Evolutionary conservation across 495 filamentous ascomycete genomes (phyloP), one percentile per base, ranked within the genome.

Genomic region (Xylaria nigripes): DNA sequence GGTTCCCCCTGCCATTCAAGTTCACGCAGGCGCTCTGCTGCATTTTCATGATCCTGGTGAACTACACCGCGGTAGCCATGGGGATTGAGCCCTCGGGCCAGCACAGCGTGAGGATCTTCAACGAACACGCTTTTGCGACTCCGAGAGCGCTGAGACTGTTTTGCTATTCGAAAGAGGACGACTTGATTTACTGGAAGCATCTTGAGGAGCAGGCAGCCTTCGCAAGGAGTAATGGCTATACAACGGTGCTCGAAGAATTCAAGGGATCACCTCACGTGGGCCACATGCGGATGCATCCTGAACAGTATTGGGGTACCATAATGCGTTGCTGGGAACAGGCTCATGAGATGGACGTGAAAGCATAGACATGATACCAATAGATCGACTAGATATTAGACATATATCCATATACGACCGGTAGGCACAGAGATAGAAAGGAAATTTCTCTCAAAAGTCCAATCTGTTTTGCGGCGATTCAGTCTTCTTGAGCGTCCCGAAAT

Each of bases 251-350:
- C 24, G 68, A 75, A 56, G 58, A 76, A 56, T 82, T 82, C 51
- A 70, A 79, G 48, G 76, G 76, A 18, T 76, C 76, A 18, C 64
- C 70, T 1, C 78, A 81, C 59, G 78, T 81, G 12, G 76, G 76
- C 0, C 79, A 82, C 58, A 77, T 82, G 76, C 61, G 77, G 23
- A 47, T 66, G 53, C 71, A 80, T 54, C 65, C 72, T 3, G 70
- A 76, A 43, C 63, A 73, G 54, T 84, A 83, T 58, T 83, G 79
- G 80, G 56, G 52, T 7, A 69, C 64, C 41, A 74, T 82, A 41
- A 40, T 57, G 25, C 58, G 46, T 18, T 65, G 66, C 22, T 82
- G 80, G 80, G 66, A 69, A 23, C 52, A 57, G 43, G 36, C 59
- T 38, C 24, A 51, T 24, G 47, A 59, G 45, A 45, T 47, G 29